Conservation (phyloP, 306 rosid genomes). For the Cercis canadensis region DNA sequence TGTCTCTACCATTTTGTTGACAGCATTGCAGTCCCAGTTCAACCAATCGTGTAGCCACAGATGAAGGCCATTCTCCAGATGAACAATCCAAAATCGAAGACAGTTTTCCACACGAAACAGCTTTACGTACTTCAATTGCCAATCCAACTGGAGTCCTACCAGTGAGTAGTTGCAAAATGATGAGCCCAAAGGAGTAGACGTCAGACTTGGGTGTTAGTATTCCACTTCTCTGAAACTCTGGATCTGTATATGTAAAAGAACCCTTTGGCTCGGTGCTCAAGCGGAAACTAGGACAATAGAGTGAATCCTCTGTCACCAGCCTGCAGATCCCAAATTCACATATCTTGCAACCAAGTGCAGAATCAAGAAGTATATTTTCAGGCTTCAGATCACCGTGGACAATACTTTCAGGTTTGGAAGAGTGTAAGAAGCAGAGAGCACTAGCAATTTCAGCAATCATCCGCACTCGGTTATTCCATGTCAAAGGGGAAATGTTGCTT, state of each 20-base stretch:
- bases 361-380: constrained; percentile 65
- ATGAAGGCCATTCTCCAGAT: constrained; percentile 80
- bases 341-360: constrained; percentile 79
- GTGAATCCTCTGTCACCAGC: constrained; percentile 72
- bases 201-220: constrained; percentile 80
- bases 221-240: constrained; percentile 76
- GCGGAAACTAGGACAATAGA: constrained; percentile 58
- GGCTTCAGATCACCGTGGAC: constrained; percentile 87
- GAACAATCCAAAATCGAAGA: constrained; percentile 70
- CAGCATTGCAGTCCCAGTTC: constrained; percentile 86
- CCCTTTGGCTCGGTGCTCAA: constrained; percentile 71
- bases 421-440: constrained; percentile 91
- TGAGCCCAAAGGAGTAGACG: constrained; percentile 77
- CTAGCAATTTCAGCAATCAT: constrained; percentile 82
- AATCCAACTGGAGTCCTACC: constrained; percentile 71
- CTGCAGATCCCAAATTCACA: constrained; percentile 81
- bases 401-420: constrained; percentile 75
- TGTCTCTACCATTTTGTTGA: constrained; percentile 62
- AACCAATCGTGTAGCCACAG: constrained; percentile 57
- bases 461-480: constrained; percentile 74
- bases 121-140: constrained; percentile 60
- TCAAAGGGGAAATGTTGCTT: constrained; percentile 53
- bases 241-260: constrained; percentile 71
- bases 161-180: constrained; percentile 82
- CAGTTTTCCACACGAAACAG: constrained; percentile 59